Conservation (phyloP, 148 eudicot genomes). For the Nepenthes mirabilis region DNA sequence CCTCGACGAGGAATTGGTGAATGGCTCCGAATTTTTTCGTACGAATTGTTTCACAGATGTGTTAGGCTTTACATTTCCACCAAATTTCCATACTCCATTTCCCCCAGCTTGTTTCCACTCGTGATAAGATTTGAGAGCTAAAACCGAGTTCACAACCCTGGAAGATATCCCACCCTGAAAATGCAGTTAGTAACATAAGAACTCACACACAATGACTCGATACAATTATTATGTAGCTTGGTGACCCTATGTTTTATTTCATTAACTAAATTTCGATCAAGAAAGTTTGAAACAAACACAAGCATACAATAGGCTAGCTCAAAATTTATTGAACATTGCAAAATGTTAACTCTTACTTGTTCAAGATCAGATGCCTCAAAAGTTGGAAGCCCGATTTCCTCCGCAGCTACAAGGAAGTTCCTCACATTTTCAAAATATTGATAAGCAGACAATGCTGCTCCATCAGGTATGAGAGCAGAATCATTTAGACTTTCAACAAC, state of each 20-base stretch:
- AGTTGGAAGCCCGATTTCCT: constrained; percentile 73
- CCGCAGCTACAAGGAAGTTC: constrained; percentile 81
- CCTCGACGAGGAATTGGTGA: constrained; percentile 61
- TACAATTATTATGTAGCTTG: background rate
- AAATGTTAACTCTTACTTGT: constrained; percentile 37
- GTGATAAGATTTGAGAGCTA: constrained; percentile 81
- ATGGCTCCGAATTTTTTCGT: constrained; percentile 85
- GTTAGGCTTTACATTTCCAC: constrained; percentile 63
- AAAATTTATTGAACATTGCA: background rate
- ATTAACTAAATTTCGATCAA: background rate
- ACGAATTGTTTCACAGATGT: constrained; percentile 53
- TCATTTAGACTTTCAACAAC: constrained; percentile 3
- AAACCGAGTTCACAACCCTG: constrained; percentile 72
- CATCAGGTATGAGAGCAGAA: constrained; percentile 46
- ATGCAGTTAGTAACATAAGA: background rate
- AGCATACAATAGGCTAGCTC: no score
- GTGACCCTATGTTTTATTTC: background rate
- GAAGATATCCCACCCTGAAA: constrained; percentile 85
- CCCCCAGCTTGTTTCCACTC: constrained; percentile 88
- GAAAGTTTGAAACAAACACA: no score
- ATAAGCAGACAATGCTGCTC: constrained; percentile 90
- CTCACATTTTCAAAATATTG: constrained; percentile 96
- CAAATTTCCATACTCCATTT: constrained; percentile 82
- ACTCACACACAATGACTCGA: background rate
- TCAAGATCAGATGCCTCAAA: constrained; percentile 98